Evolutionary conservation across 2,329 filamentous ascomycete species (phyloP), one percentile per base, ranked within the genome.

Genomic region (Dothidotthia symphoricarpi): DNA sequence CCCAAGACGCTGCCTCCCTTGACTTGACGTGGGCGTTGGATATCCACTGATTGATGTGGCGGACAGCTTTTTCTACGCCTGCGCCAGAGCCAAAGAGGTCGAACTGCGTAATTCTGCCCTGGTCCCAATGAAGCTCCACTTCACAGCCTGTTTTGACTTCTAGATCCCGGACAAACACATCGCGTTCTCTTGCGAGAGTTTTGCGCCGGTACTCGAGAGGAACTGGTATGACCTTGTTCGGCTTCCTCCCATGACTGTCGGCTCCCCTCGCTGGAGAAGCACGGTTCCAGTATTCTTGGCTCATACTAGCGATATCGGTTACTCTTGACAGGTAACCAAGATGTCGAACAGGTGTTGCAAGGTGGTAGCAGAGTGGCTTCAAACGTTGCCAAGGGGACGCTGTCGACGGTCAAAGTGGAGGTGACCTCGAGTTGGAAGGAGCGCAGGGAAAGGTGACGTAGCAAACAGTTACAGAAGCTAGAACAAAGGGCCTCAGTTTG

Each of bases 31-130:
- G 36, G 4, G 53, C 42, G 11, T 41, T 47, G 2, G 43, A 41
- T 6, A 66, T 60, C 61, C 61, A 66, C 10, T 57, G 34, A 33
- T 64, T 59, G 30, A 64, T 34, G 6, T 39, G 28, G 28, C 25
- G 22, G 6, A 47, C 14, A 6, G 57, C 58, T 4, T 42, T 47
- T 10, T 59, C 55, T 2, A 59, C 31, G 3, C 45, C 41, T 3
- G 36, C 6, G 9, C 49, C 54, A 2, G 47, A 30, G 8, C 59
- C 57, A 26, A 43, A 56, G 3, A 64, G 39, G 4, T 57, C 51
- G 32, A 66, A 66, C 12, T 35, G 36, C 4, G 27, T 41, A 13
- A 60, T 50, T 4, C 36, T 35, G 6, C 39, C 36, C 2, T 42
- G 8, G 3, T 48, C 38, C 33, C 45, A 46, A 11, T 39, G 32